Evolutionary conservation across 768 basidiomycete species (phyloP).

Genomic region (Mycena rebaudengoi): DNA sequence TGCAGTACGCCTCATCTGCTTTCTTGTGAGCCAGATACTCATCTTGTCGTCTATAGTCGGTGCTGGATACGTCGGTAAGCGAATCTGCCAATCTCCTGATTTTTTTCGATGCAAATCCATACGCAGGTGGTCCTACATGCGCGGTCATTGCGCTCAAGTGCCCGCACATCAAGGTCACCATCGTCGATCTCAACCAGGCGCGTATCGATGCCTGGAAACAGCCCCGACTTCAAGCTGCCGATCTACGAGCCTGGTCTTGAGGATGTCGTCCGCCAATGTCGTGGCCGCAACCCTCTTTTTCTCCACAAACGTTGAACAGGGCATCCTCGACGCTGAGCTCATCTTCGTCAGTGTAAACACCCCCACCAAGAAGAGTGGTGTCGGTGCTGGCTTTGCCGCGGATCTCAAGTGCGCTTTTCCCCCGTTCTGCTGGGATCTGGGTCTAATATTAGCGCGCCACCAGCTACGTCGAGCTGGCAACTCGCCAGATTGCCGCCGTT

Average conservation of each 20-base stretch:
- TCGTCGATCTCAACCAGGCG: constrained; percentile 95
- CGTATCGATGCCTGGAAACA: constrained; percentile 99
- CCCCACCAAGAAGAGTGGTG: constrained; percentile 97
- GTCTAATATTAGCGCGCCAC: constrained; percentile 15
- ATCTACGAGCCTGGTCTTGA: constrained; percentile 98
- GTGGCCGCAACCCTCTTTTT: constrained; percentile 98
- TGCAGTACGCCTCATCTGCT: constrained; percentile 63
- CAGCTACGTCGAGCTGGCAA: constrained; percentile 97
- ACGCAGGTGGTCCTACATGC: constrained; percentile 90
- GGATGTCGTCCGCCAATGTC: constrained; percentile 85
- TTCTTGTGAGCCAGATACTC: background rate
- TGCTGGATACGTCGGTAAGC: constrained; percentile 92
- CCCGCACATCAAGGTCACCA: constrained; percentile 93
- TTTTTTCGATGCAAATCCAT: background rate
- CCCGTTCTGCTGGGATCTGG: too few relatives aligned
- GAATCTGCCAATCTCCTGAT: constrained; percentile 7
- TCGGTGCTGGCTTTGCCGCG: constrained; percentile 97
- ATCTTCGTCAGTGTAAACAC: constrained; percentile 99
- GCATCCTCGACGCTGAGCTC: constrained; percentile 93
- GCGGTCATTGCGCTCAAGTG: constrained; percentile 95
- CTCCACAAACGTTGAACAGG: constrained; percentile 93
- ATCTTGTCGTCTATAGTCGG: constrained; percentile 63
- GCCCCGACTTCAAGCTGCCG: constrained; percentile 81
- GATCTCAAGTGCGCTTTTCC: constrained; percentile 86
- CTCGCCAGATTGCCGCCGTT: constrained; percentile 93